These are phyloP conservation scores for Cardamine chenopodiifolia DNA, from an alignment of 345 rosid genomes.

Conservation along the genomic window DNA sequence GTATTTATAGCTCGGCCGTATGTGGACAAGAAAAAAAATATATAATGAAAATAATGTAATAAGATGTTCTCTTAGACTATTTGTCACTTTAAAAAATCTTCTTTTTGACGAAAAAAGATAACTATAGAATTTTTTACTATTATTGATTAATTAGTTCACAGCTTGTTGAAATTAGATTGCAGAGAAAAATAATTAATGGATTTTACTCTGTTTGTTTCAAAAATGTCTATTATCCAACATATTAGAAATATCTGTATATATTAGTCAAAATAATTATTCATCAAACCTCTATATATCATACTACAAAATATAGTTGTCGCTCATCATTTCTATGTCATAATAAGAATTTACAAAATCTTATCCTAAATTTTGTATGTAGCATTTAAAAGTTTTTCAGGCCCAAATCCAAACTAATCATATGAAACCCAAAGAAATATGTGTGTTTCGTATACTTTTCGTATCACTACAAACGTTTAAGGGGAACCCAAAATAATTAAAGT, in stretches of 20 bases:
- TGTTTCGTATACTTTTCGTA: too few relatives aligned
- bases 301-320: background rate
- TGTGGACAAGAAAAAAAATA: background rate
- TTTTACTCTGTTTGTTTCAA: background rate
- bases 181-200: background rate
- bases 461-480: background rate
- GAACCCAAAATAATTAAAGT: background rate
- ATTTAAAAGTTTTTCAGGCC: background rate
- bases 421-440: too few relatives aligned
- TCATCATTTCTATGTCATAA: background rate
- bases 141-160: background rate
- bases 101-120: background rate
- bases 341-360: too few relatives aligned
- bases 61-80: background rate
- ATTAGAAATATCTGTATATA: too few relatives aligned
- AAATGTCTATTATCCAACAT: background rate
- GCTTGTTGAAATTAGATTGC: background rate
- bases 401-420: too few relatives aligned
- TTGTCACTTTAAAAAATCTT: background rate
- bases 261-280: too few relatives aligned
- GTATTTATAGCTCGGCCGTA: constrained; percentile 22
- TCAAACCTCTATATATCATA: background rate
- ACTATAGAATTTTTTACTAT: background rate
- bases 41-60: background rate
- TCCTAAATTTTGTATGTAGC: too few relatives aligned